phyloP scores from a whole-genome alignment of 2,329 filamentous ascomycete species.

The Aspergillus felis region DNA sequence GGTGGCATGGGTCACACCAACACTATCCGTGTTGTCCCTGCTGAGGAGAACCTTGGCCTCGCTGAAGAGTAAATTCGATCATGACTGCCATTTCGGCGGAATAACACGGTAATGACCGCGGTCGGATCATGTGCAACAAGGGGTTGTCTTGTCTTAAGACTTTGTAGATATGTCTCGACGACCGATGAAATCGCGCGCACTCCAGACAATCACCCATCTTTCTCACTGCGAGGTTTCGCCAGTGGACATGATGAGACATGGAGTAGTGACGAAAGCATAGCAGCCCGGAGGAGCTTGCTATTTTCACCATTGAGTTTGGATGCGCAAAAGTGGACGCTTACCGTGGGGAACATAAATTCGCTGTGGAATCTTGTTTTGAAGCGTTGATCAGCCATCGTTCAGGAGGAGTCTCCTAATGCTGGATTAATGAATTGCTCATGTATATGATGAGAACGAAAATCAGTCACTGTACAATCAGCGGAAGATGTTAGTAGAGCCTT shows the following conservation, averaged over 20 bases:
- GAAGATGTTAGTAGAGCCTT: not conserved
- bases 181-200: slow-evolving; percentile 6
- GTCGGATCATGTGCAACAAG: slow-evolving; percentile 13
- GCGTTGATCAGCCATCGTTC: slow-evolving; percentile 17
- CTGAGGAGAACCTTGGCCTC: slow-evolving; percentile 43
- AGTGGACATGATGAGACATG: not conserved
- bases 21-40: slow-evolving; percentile 53
- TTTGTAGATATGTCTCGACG: slow-evolving; percentile 15
- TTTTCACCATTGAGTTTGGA: not conserved
- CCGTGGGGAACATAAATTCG: slow-evolving; percentile 8
- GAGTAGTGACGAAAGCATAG: not conserved
- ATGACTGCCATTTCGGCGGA: slow-evolving; percentile 6
- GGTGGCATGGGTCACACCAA: slow-evolving; percentile 67
- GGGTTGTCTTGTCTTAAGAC: slow-evolving; percentile 6
- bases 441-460: slow-evolving; percentile 26
- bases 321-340: slow-evolving; percentile 3
- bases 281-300: not conserved
- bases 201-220: not conserved
- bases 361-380: slow-evolving; percentile 12
- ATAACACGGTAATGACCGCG: slow-evolving; percentile 15
- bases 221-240: not conserved
- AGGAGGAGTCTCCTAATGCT: slow-evolving; percentile 17
- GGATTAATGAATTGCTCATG: slow-evolving; percentile 28
- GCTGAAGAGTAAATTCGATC: slow-evolving; percentile 25
- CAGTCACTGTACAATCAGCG: slow-evolving; percentile 10